Percentiles rank a stretch among this genome's conserved stretches.
Conservation (phyloP, 2,329 filamentous ascomycete genomes). For the Trichoderma sp. region DNA sequence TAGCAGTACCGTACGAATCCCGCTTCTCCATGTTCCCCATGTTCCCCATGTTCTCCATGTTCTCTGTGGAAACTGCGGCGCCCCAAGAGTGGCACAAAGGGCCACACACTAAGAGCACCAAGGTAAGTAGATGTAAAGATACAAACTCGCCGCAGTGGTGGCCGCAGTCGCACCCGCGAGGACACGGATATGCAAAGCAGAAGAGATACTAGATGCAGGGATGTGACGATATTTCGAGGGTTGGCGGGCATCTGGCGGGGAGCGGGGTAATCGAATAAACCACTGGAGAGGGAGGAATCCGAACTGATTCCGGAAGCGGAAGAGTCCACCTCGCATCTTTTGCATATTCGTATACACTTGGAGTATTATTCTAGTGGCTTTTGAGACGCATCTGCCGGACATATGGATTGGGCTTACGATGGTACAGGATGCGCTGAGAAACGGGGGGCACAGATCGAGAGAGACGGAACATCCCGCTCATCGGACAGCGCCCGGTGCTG, state of each 20-base stretch:
- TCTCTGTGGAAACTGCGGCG: not conserved
- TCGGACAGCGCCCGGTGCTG: not conserved
- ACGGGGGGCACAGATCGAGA: not conserved
- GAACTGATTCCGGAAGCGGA: slow-evolving; percentile 1
- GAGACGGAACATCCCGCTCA: slow-evolving; percentile 9
- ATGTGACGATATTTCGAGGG: not conserved
- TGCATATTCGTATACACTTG: not conserved
- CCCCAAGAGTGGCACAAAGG: not conserved
- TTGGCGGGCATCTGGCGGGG: not conserved
- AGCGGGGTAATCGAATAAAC: slow-evolving; percentile 25
- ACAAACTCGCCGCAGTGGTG: not conserved
- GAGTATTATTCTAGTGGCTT: no score
- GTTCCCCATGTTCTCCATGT: not conserved
- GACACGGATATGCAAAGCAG: slow-evolving; percentile 2
- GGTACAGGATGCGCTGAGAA: not conserved
- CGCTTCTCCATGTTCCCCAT: not conserved
- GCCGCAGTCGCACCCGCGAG: not conserved
- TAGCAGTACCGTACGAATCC: not conserved
- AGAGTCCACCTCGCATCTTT: not conserved
- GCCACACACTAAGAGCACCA: not conserved
- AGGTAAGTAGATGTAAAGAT: not conserved
- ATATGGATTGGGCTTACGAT: not conserved
- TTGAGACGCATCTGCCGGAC: not conserved
- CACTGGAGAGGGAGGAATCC: not conserved
- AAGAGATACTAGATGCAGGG: not conserved